phyloP scores from a whole-genome alignment of 345 rosid species.

The Murraya koenigii region DNA sequence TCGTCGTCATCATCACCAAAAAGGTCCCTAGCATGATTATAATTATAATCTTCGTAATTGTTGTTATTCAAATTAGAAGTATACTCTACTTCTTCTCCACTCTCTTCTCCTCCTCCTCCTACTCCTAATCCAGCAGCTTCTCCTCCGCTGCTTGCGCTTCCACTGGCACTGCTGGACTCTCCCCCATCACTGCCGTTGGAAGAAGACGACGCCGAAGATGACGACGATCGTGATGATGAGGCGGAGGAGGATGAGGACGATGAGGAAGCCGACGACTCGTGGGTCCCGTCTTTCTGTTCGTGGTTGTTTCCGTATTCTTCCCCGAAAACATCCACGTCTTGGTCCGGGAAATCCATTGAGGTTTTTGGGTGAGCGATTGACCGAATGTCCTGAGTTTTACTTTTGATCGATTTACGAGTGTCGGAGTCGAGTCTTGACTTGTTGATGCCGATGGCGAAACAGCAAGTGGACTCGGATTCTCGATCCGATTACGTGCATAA shows the following conservation, averaged over 20 bases:
- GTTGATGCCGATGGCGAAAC: neutral
- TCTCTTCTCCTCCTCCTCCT: slow-evolving; percentile 39
- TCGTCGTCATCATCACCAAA: slow-evolving; percentile 5
- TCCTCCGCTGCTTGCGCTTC: slow-evolving; percentile 47
- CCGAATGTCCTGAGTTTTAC: too few relatives aligned
- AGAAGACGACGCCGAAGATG: slow-evolving; percentile 31
- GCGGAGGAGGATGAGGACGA: slow-evolving; percentile 52
- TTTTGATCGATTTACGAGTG: neutral
- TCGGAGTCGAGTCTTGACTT: neutral
- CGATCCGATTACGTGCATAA: too few relatives aligned
- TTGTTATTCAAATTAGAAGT: slow-evolving; percentile 12
- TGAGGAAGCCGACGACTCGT: slow-evolving; percentile 49
- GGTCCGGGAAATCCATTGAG: slow-evolving; percentile 37
- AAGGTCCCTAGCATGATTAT: slow-evolving; percentile 8
- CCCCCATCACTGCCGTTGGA: slow-evolving; percentile 37
- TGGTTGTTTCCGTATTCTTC: slow-evolving; percentile 27
- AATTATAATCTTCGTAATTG: slow-evolving; percentile 10
- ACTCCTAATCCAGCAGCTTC: slow-evolving; percentile 48
- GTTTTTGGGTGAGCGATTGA: neutral
- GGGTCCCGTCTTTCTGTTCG: slow-evolving; percentile 28
- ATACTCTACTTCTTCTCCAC: slow-evolving; percentile 42
- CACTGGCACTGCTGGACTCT: slow-evolving; percentile 45
- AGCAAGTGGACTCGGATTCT: neutral
- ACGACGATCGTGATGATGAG: slow-evolving; percentile 37
- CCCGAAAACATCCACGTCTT: slow-evolving; percentile 44